Evolutionary conservation across 768 basidiomycete species (phyloP).

Genomic region (Pleurotus eryngii): DNA sequence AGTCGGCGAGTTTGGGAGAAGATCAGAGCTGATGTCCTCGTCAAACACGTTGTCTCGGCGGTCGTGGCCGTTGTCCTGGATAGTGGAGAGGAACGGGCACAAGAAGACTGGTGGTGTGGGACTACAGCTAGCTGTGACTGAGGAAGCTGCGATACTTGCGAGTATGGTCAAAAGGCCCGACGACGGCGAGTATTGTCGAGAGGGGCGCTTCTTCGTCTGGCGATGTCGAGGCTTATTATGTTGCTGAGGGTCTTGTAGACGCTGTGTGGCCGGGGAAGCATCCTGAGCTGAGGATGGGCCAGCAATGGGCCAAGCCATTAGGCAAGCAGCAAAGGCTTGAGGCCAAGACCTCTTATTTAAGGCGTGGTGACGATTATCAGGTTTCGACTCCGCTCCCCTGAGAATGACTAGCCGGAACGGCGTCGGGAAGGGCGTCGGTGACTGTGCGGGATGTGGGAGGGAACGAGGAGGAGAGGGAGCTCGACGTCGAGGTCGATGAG

Average conservation of each 20-base stretch:
- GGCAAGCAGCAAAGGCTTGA: slow-evolving; percentile 26
- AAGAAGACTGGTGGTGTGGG: slow-evolving; percentile 60
- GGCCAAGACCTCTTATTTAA: slow-evolving; percentile 9
- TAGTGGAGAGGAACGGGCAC: slow-evolving; percentile 44
- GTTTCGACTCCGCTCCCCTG: slow-evolving; percentile 8
- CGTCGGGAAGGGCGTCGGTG: neutral
- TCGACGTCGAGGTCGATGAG: slow-evolving; percentile 17
- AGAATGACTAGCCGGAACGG: neutral
- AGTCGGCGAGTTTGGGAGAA: slow-evolving; percentile 11
- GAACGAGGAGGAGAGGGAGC: slow-evolving; percentile 8
- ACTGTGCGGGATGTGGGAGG: slow-evolving; percentile 13
- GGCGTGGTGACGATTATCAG: slow-evolving; percentile 7
- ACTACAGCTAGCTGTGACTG: slow-evolving; percentile 42
- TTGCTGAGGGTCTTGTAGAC: neutral
- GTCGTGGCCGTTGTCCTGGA: slow-evolving; percentile 10
- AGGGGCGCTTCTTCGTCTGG: neutral
- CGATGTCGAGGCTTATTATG: neutral
- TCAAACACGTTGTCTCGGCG: slow-evolving; percentile 2
- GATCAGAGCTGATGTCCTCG: slow-evolving; percentile 6
- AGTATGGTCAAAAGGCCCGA: slow-evolving; percentile 51
- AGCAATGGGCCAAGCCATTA: slow-evolving; percentile 55
- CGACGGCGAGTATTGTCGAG: slow-evolving; percentile 34
- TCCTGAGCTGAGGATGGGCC: slow-evolving; percentile 24
- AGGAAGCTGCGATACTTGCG: slow-evolving; percentile 49
- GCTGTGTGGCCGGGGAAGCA: slow-evolving; percentile 10